Evolutionary conservation across 2,329 filamentous ascomycete genomes (phyloP), one percentile per base, ranked within the genome.

Genomic region (Fusarium sp.): DNA sequence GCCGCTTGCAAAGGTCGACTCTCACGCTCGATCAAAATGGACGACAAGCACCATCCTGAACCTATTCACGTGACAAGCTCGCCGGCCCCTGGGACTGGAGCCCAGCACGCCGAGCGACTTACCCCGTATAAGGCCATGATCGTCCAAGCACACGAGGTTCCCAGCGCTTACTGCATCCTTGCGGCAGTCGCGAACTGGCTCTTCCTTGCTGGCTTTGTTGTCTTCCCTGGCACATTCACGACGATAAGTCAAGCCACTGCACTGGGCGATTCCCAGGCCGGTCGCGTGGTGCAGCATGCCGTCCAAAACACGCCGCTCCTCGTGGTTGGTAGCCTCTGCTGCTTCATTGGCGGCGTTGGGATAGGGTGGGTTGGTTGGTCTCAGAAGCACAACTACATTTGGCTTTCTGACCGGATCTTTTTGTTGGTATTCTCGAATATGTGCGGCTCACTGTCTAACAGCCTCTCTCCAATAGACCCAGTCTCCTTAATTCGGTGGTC

Each of bases 101-200:
- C 45, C 45, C 22, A 50, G 8, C 14, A 27, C 22, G 22, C 22
- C 45, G 3, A 35, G 43, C 33, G 64, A 22, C 20, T 68, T 24
- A 64, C 60, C 22, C 60, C 39, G 31, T 68, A 68, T 11, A 39
- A 65, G 20, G 29, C 45, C 27, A 68, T 68, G 37, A 59, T 68
- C 16, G 52, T 68, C n/a, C n/a, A 68, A 35, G 64, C 62, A 9
- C 62, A 68, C 37, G 56, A 68, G 31, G 43, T 59, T 41, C 35
- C 35, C 16, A 35, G 35, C 24, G 50, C 29, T 37, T 65, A 54
- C 24, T 56, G 39, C 33, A 7, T 69, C 20, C 37, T 64, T 33
- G 50, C 56, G 10, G 50, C 67, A 5, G 43, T 63, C 56, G 64
- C 54, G 16, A 70, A 70, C 39, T 70, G 68, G 68, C 20, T 70